Conservation (phyloP, 1,139 yeast species). For the Pichia norvegensis region DNA sequence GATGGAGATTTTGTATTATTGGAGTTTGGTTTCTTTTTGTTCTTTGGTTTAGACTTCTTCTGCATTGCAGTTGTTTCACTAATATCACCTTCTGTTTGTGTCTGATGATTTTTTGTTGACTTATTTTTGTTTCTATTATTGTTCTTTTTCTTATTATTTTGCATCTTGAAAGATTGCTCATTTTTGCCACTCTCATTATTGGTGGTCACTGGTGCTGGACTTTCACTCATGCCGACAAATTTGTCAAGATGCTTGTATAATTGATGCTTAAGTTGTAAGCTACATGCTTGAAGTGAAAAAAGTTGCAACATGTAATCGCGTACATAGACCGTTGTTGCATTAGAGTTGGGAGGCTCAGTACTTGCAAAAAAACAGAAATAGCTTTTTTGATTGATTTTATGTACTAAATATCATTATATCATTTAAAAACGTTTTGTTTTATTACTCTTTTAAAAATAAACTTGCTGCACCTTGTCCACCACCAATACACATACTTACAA, state of each 20-base stretch:
- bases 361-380: no score
- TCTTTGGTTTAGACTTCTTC: neutral
- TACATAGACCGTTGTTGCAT: no score
- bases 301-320: no score
- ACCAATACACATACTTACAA: slow-evolving; percentile 95
- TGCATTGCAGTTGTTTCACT: neutral
- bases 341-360: neutral
- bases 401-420: neutral
- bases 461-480: slow-evolving; percentile 99
- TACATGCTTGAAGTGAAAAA: no score
- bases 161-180: neutral
- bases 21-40: neutral
- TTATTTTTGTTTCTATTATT: neutral
- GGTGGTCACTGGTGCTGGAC: neutral
- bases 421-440: neutral
- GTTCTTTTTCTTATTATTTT: neutral
- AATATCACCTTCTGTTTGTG: neutral
- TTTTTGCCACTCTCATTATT: neutral
- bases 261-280: no score
- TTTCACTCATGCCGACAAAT: neutral
- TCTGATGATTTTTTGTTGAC: neutral
- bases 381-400: no score
- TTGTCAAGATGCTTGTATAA: neutral
- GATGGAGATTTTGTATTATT: neutral
- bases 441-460: slow-evolving; percentile 60